phyloP scores from a whole-genome alignment of 129 eudicot genomes.

The Saussurea involucrata region DNA sequence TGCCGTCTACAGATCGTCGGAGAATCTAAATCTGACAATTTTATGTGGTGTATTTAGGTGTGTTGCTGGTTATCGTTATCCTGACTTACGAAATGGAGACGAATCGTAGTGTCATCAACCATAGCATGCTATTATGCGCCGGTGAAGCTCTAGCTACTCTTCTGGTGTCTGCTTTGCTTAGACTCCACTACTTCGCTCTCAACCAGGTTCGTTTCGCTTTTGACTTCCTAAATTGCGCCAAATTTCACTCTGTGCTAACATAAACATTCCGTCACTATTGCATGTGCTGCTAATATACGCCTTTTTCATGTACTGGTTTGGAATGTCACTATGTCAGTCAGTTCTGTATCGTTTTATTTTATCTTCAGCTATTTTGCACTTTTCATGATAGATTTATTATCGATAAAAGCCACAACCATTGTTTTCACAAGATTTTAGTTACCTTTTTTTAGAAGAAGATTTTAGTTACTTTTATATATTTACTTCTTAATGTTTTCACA shows the following conservation, averaged over 20 bases:
- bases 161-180: slow-evolving; percentile 27
- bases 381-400: not conserved
- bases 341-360: not conserved
- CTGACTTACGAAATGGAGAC: slow-evolving; percentile 38
- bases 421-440: not conserved
- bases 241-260: not conserved
- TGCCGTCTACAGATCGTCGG: not conserved
- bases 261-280: not conserved
- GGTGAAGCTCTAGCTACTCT: slow-evolving; percentile 34
- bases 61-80: slow-evolving; percentile 5
- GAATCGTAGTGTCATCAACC: slow-evolving; percentile 18
- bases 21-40: not conserved
- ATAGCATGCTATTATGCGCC: slow-evolving; percentile 31
- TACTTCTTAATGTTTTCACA: too few relatives aligned
- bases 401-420: not conserved
- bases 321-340: too few relatives aligned
- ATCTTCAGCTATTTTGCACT: not conserved
- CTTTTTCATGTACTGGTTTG: not conserved
- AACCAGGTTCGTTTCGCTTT: slow-evolving; percentile 18
- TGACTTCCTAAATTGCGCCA: not conserved
- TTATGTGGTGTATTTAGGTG: not conserved
- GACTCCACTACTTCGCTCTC: slow-evolving; percentile 3
- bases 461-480: too few relatives aligned
- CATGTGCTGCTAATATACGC: not conserved
- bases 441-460: too few relatives aligned